Evolutionary conservation across 352 stramenopile genomes (phyloP).

Genomic region (Blastocystis sp.): DNA sequence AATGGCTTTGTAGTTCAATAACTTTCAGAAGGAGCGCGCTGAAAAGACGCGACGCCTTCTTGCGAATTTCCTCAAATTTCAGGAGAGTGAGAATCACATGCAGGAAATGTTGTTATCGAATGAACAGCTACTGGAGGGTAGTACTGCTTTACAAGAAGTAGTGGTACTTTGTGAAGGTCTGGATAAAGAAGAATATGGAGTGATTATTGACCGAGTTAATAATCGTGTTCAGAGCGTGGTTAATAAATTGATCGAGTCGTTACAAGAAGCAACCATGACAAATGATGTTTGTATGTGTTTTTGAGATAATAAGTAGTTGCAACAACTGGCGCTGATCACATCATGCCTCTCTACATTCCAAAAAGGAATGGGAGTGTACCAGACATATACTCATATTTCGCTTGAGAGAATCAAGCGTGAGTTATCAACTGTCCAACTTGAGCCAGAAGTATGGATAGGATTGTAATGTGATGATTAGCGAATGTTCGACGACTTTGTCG

Average conservation of each 20-base stretch:
- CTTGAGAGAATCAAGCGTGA: conserved; percentile 31
- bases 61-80: conserved; percentile 4
- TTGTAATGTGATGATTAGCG: background rate
- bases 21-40: background rate
- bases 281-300: background rate
- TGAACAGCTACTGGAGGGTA: conserved; percentile 30
- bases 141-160: conserved; percentile 24
- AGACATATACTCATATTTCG: conserved; percentile 38
- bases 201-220: conserved; percentile 54
- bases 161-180: conserved; percentile 48
- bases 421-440: background rate
- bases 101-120: conserved; percentile 40
- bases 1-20: background rate
- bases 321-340: conserved; percentile 31
- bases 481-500: conserved; percentile 31
- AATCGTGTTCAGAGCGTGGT: conserved; percentile 47
- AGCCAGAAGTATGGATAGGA: background rate
- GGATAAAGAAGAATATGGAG: conserved; percentile 19
- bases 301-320: background rate
- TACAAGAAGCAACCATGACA: conserved; percentile 55
- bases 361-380: conserved; percentile 52
- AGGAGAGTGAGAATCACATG: conserved; percentile 54
- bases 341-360: conserved; percentile 49
- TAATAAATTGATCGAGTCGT: conserved; percentile 34
- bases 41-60: conserved; percentile 17